A percentile compares a stretch with the other conserved stretches of the same genome.
Evolutionary conservation across 2,329 filamentous ascomycete genomes (phyloP).

Genomic region (Elsinoe fawcettii): DNA sequence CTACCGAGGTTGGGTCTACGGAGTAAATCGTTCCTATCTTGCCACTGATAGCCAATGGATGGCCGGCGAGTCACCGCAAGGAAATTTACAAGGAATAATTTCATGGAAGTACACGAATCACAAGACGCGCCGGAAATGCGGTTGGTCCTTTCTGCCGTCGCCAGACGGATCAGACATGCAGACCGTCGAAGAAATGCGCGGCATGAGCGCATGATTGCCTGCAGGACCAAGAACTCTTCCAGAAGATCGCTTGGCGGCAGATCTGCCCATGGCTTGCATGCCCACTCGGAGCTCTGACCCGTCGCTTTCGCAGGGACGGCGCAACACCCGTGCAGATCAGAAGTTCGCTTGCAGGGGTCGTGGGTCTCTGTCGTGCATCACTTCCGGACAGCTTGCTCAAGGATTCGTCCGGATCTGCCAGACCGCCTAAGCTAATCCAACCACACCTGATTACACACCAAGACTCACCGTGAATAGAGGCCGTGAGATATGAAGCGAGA

Average conservation of each 20-base stretch:
- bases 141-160: not conserved
- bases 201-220: slow-evolving; percentile 9
- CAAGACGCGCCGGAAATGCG: not conserved
- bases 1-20: not conserved
- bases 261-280: slow-evolving; percentile 13
- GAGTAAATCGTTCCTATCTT: not conserved
- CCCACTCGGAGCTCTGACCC: slow-evolving; percentile 8
- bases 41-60: not conserved
- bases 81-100: not conserved
- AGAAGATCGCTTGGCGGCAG: slow-evolving; percentile 10
- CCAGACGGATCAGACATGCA: not conserved
- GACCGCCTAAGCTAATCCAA: slow-evolving; percentile 10
- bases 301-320: not conserved
- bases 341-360: slow-evolving; percentile 13
- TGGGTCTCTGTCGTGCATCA: not conserved
- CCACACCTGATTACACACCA: not conserved
- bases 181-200: not conserved
- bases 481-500: not conserved
- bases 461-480: not conserved
- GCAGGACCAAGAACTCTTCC: slow-evolving; percentile 11
- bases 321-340: slow-evolving; percentile 6
- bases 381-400: not conserved
- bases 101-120: not conserved
- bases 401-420: slow-evolving; percentile 11
- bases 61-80: not conserved